phyloP scores from a whole-genome alignment of 148 eudicot genomes.

The Rhododendron griersonianum region DNA sequence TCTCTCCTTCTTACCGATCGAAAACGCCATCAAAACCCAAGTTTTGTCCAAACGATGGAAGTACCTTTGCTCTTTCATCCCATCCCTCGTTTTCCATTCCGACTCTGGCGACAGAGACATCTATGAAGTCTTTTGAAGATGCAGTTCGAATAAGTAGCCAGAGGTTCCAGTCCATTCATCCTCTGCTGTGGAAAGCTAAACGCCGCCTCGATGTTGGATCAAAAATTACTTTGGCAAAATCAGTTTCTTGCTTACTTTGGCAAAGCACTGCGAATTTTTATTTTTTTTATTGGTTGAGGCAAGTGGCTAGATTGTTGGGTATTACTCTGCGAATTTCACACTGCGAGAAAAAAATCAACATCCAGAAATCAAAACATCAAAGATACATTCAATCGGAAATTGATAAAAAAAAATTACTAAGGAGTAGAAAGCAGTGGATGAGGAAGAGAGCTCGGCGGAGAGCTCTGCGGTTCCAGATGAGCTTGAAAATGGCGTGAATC shows the following conservation, averaged over 20 bases:
- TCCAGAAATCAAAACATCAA: not conserved
- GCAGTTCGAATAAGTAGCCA: not conserved
- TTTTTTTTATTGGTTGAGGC: too few relatives aligned
- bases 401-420: not conserved
- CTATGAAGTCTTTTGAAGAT: too few relatives aligned
- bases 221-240: not conserved
- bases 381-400: not conserved
- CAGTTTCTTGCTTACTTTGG: too few relatives aligned
- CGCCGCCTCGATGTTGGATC: not conserved
- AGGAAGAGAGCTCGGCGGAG: slow-evolving; percentile 35
- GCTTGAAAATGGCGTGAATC: slow-evolving; percentile 81
- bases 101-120: too few relatives aligned
- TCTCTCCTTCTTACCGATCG: too few relatives aligned
- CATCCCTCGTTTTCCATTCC: too few relatives aligned
- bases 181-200: slow-evolving; percentile 10
- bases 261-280: too few relatives aligned
- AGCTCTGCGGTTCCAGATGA: slow-evolving; percentile 60
- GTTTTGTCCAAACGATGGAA: too few relatives aligned
- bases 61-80: too few relatives aligned
- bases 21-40: too few relatives aligned
- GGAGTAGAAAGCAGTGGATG: not conserved
- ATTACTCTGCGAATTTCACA: too few relatives aligned
- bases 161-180: slow-evolving; percentile 1
- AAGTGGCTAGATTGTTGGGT: too few relatives aligned
- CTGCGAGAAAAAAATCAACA: not conserved